Conservation (phyloP, 23 red algal species). For the Chondrus crispus region DNA sequence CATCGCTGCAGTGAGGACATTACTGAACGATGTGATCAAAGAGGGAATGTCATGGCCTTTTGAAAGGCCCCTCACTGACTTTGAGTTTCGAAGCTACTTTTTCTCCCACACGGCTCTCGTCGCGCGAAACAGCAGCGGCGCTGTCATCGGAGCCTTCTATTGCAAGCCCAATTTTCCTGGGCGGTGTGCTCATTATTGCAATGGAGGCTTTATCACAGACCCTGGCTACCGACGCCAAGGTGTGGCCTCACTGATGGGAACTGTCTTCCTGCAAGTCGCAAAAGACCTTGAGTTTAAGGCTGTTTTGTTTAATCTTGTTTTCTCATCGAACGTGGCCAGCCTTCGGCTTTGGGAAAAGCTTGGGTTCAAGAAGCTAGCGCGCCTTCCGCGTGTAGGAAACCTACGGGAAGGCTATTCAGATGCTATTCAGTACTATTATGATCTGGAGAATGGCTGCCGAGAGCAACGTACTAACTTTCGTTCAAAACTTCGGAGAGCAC, state of each 20-base stretch:
- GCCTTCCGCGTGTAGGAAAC: constrained; percentile 27
- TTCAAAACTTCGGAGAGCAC: too few relatives aligned
- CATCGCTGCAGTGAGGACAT: neutral
- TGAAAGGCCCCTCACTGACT: constrained; percentile 52
- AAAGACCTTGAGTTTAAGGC: constrained; percentile 44
- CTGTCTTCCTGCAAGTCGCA: constrained; percentile 28
- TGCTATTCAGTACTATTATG: constrained; percentile 57
- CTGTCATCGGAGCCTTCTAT: constrained; percentile 67
- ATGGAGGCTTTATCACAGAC: constrained; percentile 73
- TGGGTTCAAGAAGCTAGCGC: constrained; percentile 37
- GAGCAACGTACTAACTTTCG: too few relatives aligned
- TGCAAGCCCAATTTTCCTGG: constrained; percentile 87
- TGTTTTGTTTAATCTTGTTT: constrained; percentile 79
- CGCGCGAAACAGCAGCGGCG: neutral
- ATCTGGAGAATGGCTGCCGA: neutral
- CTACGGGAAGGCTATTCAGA: constrained; percentile 31
- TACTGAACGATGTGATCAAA: constrained; percentile 29
- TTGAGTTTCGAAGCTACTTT: constrained; percentile 54
- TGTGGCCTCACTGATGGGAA: constrained; percentile 59
- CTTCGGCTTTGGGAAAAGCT: constrained; percentile 50
- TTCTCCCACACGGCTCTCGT: constrained; percentile 74
- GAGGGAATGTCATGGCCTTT: constrained; percentile 70
- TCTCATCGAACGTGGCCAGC: constrained; percentile 61
- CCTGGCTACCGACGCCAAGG: constrained; percentile 51
- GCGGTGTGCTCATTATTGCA: constrained; percentile 68